Percentiles rank a stretch among this genome's conserved stretches.
phyloP scores from a whole-genome alignment of 2,329 filamentous ascomycete species.

The Fusarium succisae region DNA sequence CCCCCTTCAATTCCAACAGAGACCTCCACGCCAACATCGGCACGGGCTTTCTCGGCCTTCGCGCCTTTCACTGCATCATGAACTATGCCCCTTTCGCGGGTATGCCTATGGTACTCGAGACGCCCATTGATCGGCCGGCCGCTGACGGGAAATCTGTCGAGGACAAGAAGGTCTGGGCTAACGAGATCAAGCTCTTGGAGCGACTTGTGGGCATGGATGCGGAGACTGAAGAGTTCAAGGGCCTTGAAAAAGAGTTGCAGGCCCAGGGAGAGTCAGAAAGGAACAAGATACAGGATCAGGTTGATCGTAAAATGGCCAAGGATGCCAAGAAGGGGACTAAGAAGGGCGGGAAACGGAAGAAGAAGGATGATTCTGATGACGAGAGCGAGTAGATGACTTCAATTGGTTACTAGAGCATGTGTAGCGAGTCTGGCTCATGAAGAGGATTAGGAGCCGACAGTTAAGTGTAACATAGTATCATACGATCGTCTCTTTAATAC shows the following conservation, averaged over 20 bases:
- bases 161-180: constrained; percentile 86
- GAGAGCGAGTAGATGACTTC: constrained; percentile 44
- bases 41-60: constrained; percentile 89
- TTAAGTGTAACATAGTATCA: background rate
- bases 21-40: constrained; percentile 98
- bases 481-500: background rate
- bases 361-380: constrained; percentile 46
- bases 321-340: constrained; percentile 53
- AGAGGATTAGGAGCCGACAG: background rate
- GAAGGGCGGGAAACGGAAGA: constrained; percentile 50
- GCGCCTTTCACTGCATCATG: constrained; percentile 90
- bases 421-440: background rate
- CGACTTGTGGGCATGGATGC: constrained; percentile 84
- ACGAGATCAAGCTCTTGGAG: constrained; percentile 95
- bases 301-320: constrained; percentile 76
- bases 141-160: constrained; percentile 74
- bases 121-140: constrained; percentile 82
- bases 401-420: background rate
- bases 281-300: constrained; percentile 79
- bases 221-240: constrained; percentile 76
- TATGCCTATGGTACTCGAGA: constrained; percentile 93
- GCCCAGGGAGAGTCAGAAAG: constrained; percentile 76
- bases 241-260: constrained; percentile 71
- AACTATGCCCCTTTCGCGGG: constrained; percentile 80
- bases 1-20: constrained; percentile 80